Conservation (phyloP, 164 flowering plant genomes). For the Euptelea pleiosperma region DNA sequence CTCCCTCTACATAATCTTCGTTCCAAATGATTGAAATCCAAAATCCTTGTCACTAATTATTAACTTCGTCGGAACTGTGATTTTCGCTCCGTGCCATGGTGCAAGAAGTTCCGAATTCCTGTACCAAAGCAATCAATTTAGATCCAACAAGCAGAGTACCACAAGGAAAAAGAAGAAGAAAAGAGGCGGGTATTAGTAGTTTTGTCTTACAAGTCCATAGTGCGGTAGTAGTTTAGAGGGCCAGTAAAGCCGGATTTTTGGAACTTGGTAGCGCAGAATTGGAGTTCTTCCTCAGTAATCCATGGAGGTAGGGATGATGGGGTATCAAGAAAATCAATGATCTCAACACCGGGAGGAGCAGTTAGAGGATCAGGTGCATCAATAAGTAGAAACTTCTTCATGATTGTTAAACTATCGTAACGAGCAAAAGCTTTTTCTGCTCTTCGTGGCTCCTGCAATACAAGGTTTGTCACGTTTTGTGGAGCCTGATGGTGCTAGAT, state of each 20-base stretch:
- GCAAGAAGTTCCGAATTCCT: conserved; percentile 31
- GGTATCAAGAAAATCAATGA: conserved; percentile 30
- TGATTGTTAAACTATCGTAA: conserved; percentile 34
- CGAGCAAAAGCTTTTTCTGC: conserved; percentile 51
- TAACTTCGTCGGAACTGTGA: conserved; percentile 26
- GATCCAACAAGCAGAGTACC: no score
- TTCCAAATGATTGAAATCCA: conserved; percentile 24
- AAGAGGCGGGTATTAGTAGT: no score
- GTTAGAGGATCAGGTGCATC: conserved; percentile 26
- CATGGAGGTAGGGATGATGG: conserved; percentile 41
- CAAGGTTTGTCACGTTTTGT: no score
- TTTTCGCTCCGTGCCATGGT: conserved; percentile 32
- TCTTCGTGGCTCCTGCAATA: conserved; percentile 43
- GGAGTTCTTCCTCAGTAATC: conserved; percentile 53
- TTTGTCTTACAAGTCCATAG: conserved; percentile 51
- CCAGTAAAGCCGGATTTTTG: conserved; percentile 53
- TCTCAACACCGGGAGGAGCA: conserved; percentile 51
- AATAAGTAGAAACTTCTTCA: conserved; percentile 44
- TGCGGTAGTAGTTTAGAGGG: conserved; percentile 50
- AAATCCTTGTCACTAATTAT: conserved; percentile 24
- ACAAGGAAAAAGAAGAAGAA: no score
- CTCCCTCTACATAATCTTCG: conserved; percentile 20
- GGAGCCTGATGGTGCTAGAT: no score
- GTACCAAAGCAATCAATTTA: no score
- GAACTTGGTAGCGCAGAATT: conserved; percentile 43